These are phyloP conservation scores for Sophora flavescens DNA, from an alignment of 306 rosid genomes.

Conservation along the genomic window DNA sequence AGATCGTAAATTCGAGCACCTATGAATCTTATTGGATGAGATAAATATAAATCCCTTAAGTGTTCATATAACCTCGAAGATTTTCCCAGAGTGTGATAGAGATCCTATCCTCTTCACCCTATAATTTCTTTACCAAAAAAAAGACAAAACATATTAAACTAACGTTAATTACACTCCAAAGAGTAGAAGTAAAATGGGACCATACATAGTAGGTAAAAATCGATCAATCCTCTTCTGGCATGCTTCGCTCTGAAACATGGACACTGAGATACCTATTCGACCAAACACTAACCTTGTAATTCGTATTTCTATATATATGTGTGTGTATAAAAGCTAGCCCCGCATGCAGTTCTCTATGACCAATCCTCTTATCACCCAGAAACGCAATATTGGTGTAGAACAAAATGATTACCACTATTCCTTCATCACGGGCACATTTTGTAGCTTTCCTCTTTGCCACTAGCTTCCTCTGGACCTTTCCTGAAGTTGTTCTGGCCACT, in stretches of 20 bases:
- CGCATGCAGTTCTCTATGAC: constrained; percentile 31
- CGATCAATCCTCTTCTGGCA: constrained; percentile 31
- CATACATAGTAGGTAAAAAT: constrained; percentile 50
- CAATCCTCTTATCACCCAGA: constrained; percentile 9
- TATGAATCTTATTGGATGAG: too few species aligned
- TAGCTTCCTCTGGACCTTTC: constrained; percentile 42
- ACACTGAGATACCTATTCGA: constrained; percentile 40
- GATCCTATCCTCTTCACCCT: too few species aligned
- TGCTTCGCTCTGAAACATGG: constrained; percentile 42
- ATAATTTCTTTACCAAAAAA: too few species aligned
- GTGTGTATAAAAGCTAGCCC: neutral
- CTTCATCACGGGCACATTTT: constrained; percentile 35
- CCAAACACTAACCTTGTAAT: constrained; percentile 45
- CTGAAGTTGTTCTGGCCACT: constrained; percentile 51
- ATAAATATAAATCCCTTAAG: too few species aligned
- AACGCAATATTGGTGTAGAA: constrained; percentile 3
- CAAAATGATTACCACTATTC: constrained; percentile 50
- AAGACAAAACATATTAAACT: constrained; percentile 35
- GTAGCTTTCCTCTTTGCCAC: constrained; percentile 52
- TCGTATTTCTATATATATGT: constrained; percentile 28
- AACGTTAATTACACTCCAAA: constrained; percentile 52
- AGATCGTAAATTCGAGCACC: too few species aligned
- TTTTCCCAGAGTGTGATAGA: too few species aligned
- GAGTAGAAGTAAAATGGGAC: constrained; percentile 41
- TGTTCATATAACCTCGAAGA: too few species aligned